phyloP scores from a whole-genome alignment of 179 eudicot species.

The Beta lomatogona region DNA sequence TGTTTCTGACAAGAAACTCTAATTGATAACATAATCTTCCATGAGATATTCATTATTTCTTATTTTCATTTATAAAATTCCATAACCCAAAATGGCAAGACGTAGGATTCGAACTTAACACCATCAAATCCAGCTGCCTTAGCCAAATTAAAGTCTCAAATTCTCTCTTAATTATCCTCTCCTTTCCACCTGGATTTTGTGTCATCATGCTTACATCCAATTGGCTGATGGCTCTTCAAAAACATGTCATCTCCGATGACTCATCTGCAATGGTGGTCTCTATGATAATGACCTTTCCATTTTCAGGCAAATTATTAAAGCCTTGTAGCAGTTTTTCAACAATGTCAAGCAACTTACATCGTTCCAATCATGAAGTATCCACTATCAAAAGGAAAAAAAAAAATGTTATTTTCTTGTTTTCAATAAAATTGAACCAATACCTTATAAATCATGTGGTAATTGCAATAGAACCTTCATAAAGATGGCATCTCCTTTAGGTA shows the following conservation, averaged over 20 bases:
- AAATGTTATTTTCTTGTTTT: too few species aligned
- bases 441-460: background rate
- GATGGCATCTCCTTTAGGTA: background rate
- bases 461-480: background rate
- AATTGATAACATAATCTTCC: too few species aligned
- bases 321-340: conserved; percentile 10
- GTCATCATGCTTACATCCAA: too few species aligned
- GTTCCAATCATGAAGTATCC: background rate
- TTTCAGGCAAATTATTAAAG: background rate
- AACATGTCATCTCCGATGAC: too few species aligned
- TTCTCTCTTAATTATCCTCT: conserved; percentile 47
- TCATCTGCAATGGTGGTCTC: too few species aligned
- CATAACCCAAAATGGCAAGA: conserved; percentile 30
- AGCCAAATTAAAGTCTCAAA: conserved; percentile 35
- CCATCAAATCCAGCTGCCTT: conserved; percentile 37
- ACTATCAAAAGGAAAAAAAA: background rate
- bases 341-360: background rate
- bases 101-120: background rate
- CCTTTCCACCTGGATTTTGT: too few species aligned
- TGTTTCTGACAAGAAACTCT: too few species aligned
- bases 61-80: conserved; percentile 39
- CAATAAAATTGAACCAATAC: too few species aligned
- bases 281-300: background rate
- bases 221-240: too few species aligned
- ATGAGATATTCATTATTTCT: too few species aligned